A percentile compares a stretch with the other conserved stretches of the same genome.
These are phyloP conservation scores for Cercospora beticola DNA, from an alignment of 2,329 filamentous ascomycete species.

Conservation along the genomic window DNA sequence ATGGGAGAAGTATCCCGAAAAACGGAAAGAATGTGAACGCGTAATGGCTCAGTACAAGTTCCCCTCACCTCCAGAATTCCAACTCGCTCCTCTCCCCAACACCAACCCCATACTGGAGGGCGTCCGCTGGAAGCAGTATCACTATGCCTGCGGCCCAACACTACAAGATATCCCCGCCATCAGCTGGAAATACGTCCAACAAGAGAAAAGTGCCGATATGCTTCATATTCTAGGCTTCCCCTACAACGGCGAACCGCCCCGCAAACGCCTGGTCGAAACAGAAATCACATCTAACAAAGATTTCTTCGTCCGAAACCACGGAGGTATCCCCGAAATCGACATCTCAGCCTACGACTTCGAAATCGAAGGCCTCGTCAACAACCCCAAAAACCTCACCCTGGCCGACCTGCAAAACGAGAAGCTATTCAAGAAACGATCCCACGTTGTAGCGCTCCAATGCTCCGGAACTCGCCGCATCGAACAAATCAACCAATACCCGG, in stretches of 20 bases:
- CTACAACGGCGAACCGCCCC: slow-evolving; percentile 49
- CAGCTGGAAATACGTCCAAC: slow-evolving; percentile 45
- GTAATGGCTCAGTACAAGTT: slow-evolving; percentile 56
- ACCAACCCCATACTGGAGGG: slow-evolving; percentile 48
- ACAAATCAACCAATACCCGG: slow-evolving; percentile 64
- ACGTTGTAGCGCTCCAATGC: slow-evolving; percentile 64
- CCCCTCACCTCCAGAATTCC: slow-evolving; percentile 47
- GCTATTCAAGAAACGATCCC: slow-evolving; percentile 60
- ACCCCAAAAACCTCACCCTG: slow-evolving; percentile 58
- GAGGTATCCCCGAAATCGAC: slow-evolving; percentile 67
- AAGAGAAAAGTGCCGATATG: slow-evolving; percentile 47
- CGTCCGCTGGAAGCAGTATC: slow-evolving; percentile 49
- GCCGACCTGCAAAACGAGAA: slow-evolving; percentile 61
- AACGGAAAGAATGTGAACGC: slow-evolving; percentile 59
- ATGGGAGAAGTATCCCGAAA: slow-evolving; percentile 69
- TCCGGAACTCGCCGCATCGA: slow-evolving; percentile 68
- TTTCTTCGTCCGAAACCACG: slow-evolving; percentile 72
- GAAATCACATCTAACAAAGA: slow-evolving; percentile 60
- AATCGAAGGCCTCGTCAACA: slow-evolving; percentile 61
- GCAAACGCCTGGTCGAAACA: slow-evolving; percentile 12
- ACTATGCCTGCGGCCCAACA: slow-evolving; percentile 45
- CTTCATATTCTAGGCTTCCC: too few relatives aligned
- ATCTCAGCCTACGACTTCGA: slow-evolving; percentile 53
- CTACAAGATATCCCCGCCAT: slow-evolving; percentile 54
- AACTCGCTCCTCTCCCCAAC: slow-evolving; percentile 44